Conservation (phyloP, 225 moss, liverwort and hornwort species). For the Pleurozium schreberi region DNA sequence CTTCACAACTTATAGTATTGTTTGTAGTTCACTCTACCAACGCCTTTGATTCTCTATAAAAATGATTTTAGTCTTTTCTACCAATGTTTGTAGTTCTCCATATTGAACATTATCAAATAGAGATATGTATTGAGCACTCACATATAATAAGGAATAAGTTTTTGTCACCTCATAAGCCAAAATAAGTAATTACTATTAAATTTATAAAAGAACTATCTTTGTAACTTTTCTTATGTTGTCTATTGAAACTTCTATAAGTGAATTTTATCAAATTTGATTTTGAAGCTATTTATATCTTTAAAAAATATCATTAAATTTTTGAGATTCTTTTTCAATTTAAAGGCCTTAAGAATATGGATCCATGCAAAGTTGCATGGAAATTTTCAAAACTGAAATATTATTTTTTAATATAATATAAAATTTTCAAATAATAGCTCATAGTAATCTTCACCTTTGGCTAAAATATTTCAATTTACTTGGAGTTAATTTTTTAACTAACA, state of each 20-base stretch:
- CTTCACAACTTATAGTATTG: background rate
- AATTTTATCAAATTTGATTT: background rate
- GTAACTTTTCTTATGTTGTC: background rate
- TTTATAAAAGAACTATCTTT: too few relatives aligned
- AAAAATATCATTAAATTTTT: background rate
- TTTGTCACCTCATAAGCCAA: too few relatives aligned
- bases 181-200: background rate
- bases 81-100: background rate
- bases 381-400: too few relatives aligned
- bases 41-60: background rate
- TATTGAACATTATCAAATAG: background rate
- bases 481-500: background rate
- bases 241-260: background rate
- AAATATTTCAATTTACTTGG: background rate
- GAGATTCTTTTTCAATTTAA: too few relatives aligned
- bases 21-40: background rate
- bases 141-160: background rate
- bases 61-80: background rate
- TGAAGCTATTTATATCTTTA: background rate
- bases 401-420: background rate
- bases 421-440: background rate
- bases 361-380: fast-evolving
- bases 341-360: background rate
- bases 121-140: background rate
- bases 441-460: background rate